Evolutionary conservation across 2,329 filamentous ascomycete species (phyloP).

Genomic region (Fusarium guadeloupense): DNA sequence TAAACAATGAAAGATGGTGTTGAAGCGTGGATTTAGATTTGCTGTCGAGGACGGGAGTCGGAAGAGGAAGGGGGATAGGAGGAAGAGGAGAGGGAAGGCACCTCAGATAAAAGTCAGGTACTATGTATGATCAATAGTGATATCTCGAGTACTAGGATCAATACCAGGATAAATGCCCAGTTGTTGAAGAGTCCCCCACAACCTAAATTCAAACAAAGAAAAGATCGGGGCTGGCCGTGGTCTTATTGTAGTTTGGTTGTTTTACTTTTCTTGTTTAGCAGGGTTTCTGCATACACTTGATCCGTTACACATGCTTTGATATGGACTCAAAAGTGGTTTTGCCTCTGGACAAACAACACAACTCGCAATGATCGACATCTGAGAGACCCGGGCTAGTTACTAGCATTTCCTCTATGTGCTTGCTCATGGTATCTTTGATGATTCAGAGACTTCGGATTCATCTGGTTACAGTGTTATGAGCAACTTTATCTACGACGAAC

Average conservation of each 20-base stretch:
- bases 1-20: conserved; percentile 11
- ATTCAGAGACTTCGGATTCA: conserved; percentile 4
- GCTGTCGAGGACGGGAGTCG: neutral
- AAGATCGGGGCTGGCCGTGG: neutral
- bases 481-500: neutral
- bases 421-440: neutral
- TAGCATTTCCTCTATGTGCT: neutral
- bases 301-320: neutral
- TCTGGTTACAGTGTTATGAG: conserved; percentile 1
- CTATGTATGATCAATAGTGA: neutral
- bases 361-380: conserved; percentile 2
- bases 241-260: conserved; percentile 7
- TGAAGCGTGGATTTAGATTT: conserved; percentile 1
- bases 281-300: conserved; percentile 18
- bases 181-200: conserved; percentile 4
- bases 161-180: neutral
- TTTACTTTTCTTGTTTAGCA: conserved; percentile 16
- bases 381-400: neutral
- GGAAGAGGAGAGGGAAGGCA: neutral
- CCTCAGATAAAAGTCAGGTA: neutral
- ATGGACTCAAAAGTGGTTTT: no score
- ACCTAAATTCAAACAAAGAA: conserved; percentile 1
- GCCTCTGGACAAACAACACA: neutral
- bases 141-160: neutral
- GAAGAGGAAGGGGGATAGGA: neutral